A percentile compares a stretch with the other conserved stretches of the same genome.
phyloP scores from a whole-genome alignment of 75 land plant species.

The Sequoia sempervirens region DNA sequence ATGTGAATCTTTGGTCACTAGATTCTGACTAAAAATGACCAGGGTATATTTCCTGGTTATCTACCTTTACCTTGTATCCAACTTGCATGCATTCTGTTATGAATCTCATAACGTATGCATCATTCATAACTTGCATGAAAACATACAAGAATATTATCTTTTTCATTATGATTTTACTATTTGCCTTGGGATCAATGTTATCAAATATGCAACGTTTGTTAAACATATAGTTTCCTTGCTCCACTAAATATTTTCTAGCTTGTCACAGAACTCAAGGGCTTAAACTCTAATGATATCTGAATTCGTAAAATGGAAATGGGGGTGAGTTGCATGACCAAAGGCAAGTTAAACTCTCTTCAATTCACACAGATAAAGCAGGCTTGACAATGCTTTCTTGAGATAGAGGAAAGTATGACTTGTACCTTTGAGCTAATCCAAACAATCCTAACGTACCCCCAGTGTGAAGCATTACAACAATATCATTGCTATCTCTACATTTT shows the following conservation, averaged over 20 bases:
- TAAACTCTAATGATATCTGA: neutral
- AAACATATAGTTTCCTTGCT: neutral
- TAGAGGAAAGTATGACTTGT: constrained; percentile 44
- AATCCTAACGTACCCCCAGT: constrained; percentile 95
- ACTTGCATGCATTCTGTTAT: neutral
- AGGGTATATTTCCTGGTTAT: no score
- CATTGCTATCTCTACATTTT: constrained; percentile 7
- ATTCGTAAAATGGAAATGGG: neutral
- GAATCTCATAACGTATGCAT: neutral
- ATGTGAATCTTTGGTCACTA: neutral
- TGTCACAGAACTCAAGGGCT: neutral
- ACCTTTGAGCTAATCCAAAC: constrained; percentile 95
- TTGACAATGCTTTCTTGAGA: neutral
- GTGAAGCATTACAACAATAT: constrained; percentile 72
- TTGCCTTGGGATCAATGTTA: neutral
- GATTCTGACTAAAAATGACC: neutral
- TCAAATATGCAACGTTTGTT: neutral
- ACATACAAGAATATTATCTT: neutral
- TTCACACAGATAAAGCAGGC: neutral
- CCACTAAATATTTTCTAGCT: neutral
- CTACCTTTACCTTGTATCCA: neutral
- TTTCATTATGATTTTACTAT: neutral
- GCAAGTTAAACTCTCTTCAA: neutral
- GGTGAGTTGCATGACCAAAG: neutral
- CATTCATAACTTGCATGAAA: no score